Base-by-base conservation (phyloP, 345 rosid species). In the Iberis pinnata region DNA sequence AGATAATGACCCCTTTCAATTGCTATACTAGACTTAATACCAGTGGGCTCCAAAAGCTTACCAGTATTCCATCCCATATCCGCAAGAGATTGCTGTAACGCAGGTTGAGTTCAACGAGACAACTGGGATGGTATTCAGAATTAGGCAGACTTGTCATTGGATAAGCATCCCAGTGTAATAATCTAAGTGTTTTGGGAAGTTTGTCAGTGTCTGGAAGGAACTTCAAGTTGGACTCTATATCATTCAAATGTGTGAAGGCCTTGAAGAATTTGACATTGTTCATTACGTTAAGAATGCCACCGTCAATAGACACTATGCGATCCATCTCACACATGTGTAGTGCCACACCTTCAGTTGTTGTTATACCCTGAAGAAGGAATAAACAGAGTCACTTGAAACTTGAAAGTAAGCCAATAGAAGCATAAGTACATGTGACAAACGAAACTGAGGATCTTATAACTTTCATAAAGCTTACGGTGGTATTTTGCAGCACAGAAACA, bases 121-220 rank as follows among this genome's bases (percentile, higher is more conserved):
- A 29, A 9, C 18, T 2, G 0, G 57, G 42, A 31, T 43, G 13
- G 33, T 48, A 39, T 27, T 2, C 47, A 18, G 41, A 4, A n/a
- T n/a, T n/a, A 39, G 65, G 65, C 17, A 48, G 4, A 12, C 15
- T 40, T 18, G 9, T 11, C 35, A 41, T 4, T 1, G 65, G 65
- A 61, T 50, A 61, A 5, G 42, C 9, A 61, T 61, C 57, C 65
- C 65, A 60, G 0, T 27, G 49, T n/a, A 60, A 33, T 18, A 60
- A 40, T 41, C 49, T 13, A 3, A 60, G 33, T 29, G 39, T 22
- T 0, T 50, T 8, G 20, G 31, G 64, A 41, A 60, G 32, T 1
- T 3, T 49, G 4, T 29, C 39, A 1, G 49, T 40, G 9, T 33
- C 52, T 18, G 49, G 49, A 39, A 2, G 7, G 44, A 61, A 35